Evolutionary conservation across 768 basidiomycete species (phyloP), one percentile per base, ranked within the genome.

Genomic region (Sporobolomyces phaffii): DNA sequence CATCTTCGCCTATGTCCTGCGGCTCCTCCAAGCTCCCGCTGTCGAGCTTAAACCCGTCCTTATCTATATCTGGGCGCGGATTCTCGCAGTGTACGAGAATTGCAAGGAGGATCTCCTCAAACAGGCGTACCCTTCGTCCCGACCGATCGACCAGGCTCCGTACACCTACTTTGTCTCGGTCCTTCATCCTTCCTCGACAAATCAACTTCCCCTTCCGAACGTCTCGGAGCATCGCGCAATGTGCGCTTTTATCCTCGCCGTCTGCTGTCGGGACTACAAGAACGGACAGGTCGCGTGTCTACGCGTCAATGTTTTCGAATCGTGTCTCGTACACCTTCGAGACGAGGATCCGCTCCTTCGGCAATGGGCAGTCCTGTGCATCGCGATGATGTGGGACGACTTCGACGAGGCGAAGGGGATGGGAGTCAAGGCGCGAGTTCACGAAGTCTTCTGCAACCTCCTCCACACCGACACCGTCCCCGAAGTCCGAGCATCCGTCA

Each of bases 41-140:
- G 86, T 87, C 71, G 94, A 98, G 73, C 83, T 98, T n/a, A 88
- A 91, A 31, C 96, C 96, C 1, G 94, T 98, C 13, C 82, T 99
- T 26, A 97, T 98, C 70, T 99, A 97, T 80, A 98, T 99, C 65
- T 98, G 96, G 96, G 89, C 94, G 4, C 84, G 96, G 26, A 97
- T 99, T 69, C 84, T 98, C 33, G 94, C 94, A 2, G 91, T 98
- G n/a, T 94, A 97, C 77, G 86, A 87, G 1, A 84, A 87, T 8
- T 94, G 94, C 54, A 94, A 97, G 76, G 83, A 86, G 24, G 94
- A 98, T 74, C 81, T 99, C 8, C 85, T 88, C 74, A 88, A 86
- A 70, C 89, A 86, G 57, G 75, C 77, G 41, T 82, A 86, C 6
- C 64, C 72, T 22, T 56, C 67, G 7, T 62, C 67, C 1, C 57